Percentiles rank a stretch among this genome's conserved stretches.
Conservation (phyloP, 75 land plant genomes). For the Cryptomeria japonica region DNA sequence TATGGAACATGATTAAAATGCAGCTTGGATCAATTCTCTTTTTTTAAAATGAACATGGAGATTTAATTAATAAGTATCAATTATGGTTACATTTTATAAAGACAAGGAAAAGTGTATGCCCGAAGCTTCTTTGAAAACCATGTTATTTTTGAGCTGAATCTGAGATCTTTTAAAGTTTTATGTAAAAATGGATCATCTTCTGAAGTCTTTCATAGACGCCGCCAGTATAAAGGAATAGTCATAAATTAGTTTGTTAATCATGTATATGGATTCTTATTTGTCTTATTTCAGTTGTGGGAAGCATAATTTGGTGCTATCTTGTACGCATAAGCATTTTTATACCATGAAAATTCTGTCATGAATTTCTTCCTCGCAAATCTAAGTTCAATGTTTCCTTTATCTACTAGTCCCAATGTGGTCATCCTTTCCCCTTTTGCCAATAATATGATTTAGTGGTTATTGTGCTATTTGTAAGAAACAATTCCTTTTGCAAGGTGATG, state of each 20-base stretch:
- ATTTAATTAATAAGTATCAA: not conserved
- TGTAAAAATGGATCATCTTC: not conserved
- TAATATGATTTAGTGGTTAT: not conserved
- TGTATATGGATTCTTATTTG: not conserved
- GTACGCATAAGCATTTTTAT: not conserved
- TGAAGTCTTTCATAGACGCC: too few species aligned
- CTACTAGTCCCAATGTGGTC: not conserved
- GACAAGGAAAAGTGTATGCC: not conserved
- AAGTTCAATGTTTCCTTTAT: too few species aligned
- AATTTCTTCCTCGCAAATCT: not conserved
- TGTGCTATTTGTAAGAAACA: not conserved
- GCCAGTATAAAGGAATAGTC: too few species aligned
- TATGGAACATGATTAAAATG: slow-evolving; percentile 87
- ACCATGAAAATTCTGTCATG: not conserved
- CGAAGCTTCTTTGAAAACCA: not conserved
- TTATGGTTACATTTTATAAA: not conserved
- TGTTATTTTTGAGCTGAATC: not conserved
- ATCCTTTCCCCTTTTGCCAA: not conserved
- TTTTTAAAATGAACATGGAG: not conserved
- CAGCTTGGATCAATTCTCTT: slow-evolving; percentile 44
- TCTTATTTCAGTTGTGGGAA: not conserved
- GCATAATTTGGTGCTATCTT: not conserved
- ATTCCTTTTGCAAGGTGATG: slow-evolving; percentile 46
- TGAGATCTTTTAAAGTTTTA: not conserved
- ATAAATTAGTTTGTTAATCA: too few species aligned